These are phyloP conservation scores for Plasmodium vivax DNA, from an alignment of 169 alveolate species.

Conservation along the genomic window DNA sequence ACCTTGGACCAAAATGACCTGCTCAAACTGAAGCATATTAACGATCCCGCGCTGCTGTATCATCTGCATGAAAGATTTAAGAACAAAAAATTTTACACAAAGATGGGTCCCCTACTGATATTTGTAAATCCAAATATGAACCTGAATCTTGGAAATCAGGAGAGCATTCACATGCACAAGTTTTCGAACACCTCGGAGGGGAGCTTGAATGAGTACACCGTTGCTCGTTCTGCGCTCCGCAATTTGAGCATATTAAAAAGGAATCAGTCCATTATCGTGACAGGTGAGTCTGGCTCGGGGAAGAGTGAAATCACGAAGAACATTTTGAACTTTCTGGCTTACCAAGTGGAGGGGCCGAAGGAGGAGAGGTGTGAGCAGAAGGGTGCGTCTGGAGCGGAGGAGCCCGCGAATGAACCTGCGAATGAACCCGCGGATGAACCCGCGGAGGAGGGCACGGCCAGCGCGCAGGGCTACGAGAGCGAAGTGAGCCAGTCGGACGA, in stretches of 20 bases:
- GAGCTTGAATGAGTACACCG: constrained; percentile 15
- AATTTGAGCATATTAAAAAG: constrained; percentile 29
- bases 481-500: background rate
- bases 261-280: constrained; percentile 91
- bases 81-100: constrained; percentile 41
- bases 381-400: background rate
- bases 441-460: background rate
- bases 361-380: background rate
- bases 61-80: constrained; percentile 39
- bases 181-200: background rate
- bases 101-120: constrained; percentile 66
- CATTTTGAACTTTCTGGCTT: constrained; percentile 89
- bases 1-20: constrained; percentile 54
- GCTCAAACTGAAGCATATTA: constrained; percentile 35
- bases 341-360: background rate
- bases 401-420: background rate
- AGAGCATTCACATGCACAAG: constrained; percentile 24
- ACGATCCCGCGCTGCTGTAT: constrained; percentile 30
- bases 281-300: constrained; percentile 97
- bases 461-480: background rate
- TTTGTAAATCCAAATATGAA: constrained; percentile 27
- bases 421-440: too few relatives aligned
- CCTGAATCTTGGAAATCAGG: background rate
- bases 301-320: constrained; percentile 94
- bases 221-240: constrained; percentile 18